Percentiles rank a stretch among this genome's conserved stretches.
These are phyloP conservation scores for Euphorbia peplus DNA, from an alignment of 345 rosid species.

Conservation along the genomic window DNA sequence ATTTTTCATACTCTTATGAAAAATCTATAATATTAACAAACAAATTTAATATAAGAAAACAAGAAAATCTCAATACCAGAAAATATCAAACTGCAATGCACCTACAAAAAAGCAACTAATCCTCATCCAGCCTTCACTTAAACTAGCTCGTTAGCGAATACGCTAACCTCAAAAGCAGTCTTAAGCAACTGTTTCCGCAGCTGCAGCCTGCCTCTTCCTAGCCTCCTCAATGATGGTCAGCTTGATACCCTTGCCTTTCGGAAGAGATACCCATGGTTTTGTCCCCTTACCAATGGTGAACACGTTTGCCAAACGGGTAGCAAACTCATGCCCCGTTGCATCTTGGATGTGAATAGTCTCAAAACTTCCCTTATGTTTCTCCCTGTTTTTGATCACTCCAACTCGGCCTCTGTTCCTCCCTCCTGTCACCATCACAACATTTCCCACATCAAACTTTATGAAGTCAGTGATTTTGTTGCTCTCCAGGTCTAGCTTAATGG, in stretches of 20 bases:
- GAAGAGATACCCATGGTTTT: slow-evolving; percentile 9
- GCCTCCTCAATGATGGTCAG: slow-evolving; percentile 9
- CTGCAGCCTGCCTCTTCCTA: slow-evolving; percentile 9
- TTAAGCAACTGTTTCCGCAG: not conserved
- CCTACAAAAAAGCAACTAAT: too few species aligned
- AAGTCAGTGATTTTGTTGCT: slow-evolving; percentile 8
- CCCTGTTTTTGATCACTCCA: slow-evolving; percentile 3
- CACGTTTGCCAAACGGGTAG: slow-evolving; percentile 1
- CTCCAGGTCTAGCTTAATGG: slow-evolving; percentile 2
- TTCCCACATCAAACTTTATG: slow-evolving; percentile 8
- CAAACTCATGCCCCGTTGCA: slow-evolving; percentile 4
- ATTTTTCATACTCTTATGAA: too few species aligned
- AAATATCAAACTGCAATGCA: too few species aligned
- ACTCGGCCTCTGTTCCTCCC: slow-evolving; percentile 11
- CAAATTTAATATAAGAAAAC: too few species aligned
- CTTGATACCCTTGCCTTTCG: slow-evolving; percentile 5
- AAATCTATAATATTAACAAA: too few species aligned
- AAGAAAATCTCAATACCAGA: too few species aligned
- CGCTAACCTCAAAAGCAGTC: too few species aligned
- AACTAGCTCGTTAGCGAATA: too few species aligned
- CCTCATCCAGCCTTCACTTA: too few species aligned
- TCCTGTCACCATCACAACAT: slow-evolving; percentile 11
- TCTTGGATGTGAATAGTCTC: slow-evolving; percentile 8
- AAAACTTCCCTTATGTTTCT: slow-evolving; percentile 9
- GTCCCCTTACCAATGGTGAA: slow-evolving; percentile 7